phyloP scores from a whole-genome alignment of 78 protist genomes.

The Dictyostelium discoideum region dicty_2.7 NC_007088.5:4124501-4125000 shows the following conservation, averaged over 20 bases:
- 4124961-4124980: conserved; percentile 69
- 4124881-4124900: background rate
- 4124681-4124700: no score
- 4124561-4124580: conserved; percentile 49
- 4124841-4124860: no score
- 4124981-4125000: conserved; percentile 67
- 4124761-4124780: conserved; percentile 68
- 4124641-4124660: no score
- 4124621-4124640: conserved; percentile 33
- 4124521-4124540: background rate
- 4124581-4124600: conserved; percentile 70
- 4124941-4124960: conserved; percentile 19
- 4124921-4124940: no score
- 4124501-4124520: no score
- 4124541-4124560: conserved; percentile 23
- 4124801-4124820: conserved; percentile 90
- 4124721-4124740: background rate
- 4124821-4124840: conserved; percentile 89
- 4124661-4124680: background rate
- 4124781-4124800: conserved; percentile 89
- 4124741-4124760: conserved; percentile 81
- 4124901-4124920: no score
- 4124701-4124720: no score
- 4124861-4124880: no score
- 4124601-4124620: conserved; percentile 60